Conservation (phyloP, 257 asterid genomes). For the Solanum neorickii region DNA sequence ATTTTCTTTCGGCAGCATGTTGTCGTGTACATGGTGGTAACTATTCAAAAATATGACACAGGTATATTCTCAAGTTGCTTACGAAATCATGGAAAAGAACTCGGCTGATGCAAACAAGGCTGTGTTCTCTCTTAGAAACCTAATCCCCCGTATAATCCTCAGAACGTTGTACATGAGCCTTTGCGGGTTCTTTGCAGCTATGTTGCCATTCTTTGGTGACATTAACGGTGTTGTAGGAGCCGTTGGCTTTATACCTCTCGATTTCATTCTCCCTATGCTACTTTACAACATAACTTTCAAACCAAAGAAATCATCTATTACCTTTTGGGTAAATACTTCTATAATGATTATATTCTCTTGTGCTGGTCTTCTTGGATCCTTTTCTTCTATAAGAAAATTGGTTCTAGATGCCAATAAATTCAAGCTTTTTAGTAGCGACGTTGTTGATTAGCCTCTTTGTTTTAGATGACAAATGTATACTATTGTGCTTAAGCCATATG, state of each 20-base stretch:
- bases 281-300: conserved; percentile 72
- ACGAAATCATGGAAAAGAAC: conserved; percentile 86
- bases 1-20: neutral
- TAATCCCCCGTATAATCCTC: conserved; percentile 76
- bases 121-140: conserved; percentile 63
- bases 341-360: conserved; percentile 66
- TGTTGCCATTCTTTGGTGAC: conserved; percentile 96
- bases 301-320: conserved; percentile 43
- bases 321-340: conserved; percentile 49
- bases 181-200: conserved; percentile 85
- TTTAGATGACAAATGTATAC: neutral
- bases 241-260: conserved; percentile 88
- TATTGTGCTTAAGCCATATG: neutral
- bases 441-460: conserved; percentile 36
- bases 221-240: conserved; percentile 87
- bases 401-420: conserved; percentile 62
- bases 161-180: conserved; percentile 50
- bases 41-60: conserved; percentile 1
- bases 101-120: conserved; percentile 74
- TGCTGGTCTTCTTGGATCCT: conserved; percentile 70
- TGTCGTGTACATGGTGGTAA: neutral
- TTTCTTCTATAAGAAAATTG: conserved; percentile 69
- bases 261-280: conserved; percentile 88
- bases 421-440: conserved; percentile 68
- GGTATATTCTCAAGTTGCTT: conserved; percentile 97